Conservation (phyloP, 257 asterid genomes). For the Solanum sejunctum region DNA sequence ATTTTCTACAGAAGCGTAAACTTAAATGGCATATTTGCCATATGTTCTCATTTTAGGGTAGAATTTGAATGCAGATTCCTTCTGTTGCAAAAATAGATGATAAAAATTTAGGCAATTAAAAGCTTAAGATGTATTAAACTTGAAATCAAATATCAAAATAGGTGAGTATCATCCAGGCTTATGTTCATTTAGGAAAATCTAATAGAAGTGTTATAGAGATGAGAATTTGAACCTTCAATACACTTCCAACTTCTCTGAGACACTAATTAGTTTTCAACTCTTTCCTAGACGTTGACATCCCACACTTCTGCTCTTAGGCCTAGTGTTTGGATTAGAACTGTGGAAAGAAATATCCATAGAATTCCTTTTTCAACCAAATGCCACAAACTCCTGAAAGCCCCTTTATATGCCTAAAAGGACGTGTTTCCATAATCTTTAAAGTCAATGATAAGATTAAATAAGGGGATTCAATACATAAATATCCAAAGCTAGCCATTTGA, state of each 20-base stretch:
- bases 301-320: not conserved
- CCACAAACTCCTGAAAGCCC: not conserved
- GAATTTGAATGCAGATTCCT: not conserved
- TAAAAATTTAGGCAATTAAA: not conserved
- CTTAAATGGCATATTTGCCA: not conserved
- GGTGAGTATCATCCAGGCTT: not conserved
- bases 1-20: not conserved
- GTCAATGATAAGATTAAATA: not conserved
- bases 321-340: not conserved
- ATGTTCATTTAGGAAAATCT: not conserved
- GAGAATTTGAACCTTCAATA: not conserved
- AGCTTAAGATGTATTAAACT: not conserved
- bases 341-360: not conserved
- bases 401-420: not conserved
- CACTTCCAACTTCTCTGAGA: not conserved
- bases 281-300: not conserved
- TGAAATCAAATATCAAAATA: not conserved
- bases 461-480: not conserved
- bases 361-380: not conserved
- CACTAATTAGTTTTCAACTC: not conserved
- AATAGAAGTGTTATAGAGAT: not conserved
- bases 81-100: not conserved
- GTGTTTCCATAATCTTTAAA: not conserved
- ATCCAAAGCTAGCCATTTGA: not conserved
- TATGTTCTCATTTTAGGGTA: not conserved